phyloP scores from a whole-genome alignment of 1,284 basidiomycete genomes.

The Sanghuangporus sanghuang region DNA sequence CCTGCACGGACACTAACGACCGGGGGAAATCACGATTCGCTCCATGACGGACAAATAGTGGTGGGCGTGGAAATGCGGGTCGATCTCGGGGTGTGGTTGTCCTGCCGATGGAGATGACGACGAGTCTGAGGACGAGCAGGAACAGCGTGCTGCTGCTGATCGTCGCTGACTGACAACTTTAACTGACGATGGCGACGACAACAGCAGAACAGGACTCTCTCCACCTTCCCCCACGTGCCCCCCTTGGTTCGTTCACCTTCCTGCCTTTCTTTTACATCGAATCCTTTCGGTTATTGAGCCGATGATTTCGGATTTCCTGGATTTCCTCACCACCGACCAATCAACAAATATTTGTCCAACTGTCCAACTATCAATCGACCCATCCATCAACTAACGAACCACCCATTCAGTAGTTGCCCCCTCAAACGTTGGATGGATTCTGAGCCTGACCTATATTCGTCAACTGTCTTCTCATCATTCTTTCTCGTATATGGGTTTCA shows the following conservation, averaged over 20 bases:
- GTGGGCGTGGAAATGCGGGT: constrained; percentile 17
- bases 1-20: not conserved
- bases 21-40: not conserved
- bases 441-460: too few relatives aligned
- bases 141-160: not conserved
- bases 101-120: constrained; percentile 12
- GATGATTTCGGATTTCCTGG: not conserved
- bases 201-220: not conserved
- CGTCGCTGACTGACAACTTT: not conserved
- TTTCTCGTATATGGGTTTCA: not conserved
- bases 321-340: not conserved
- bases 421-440: too few relatives aligned
- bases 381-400: too few relatives aligned
- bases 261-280: not conserved
- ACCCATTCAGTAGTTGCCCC: too few relatives aligned
- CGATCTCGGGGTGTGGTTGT: constrained; percentile 14
- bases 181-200: not conserved
- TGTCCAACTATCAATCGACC: too few relatives aligned
- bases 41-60: constrained; percentile 2
- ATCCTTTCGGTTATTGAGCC: not conserved
- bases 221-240: not conserved
- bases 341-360: not conserved
- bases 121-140: constrained; percentile 1
- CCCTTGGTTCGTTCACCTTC: not conserved
- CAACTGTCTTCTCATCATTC: not conserved